Conservation (phyloP, 2,329 filamentous ascomycete species). For the Decorospora gaudefroyi region DNA sequence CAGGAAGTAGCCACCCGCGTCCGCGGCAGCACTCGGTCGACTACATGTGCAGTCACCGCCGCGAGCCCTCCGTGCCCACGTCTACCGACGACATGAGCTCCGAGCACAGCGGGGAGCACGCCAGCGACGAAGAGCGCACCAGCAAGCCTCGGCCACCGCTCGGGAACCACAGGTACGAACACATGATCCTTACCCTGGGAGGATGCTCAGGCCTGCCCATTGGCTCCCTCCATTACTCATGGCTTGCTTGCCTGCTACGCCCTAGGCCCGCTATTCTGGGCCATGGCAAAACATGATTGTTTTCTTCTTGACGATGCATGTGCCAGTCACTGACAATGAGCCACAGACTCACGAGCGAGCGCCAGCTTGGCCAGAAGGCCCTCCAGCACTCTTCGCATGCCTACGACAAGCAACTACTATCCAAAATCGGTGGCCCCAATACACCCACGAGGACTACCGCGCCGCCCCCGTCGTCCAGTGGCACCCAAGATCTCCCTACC, state of each 20-base stretch:
- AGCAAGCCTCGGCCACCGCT: conserved; percentile 43
- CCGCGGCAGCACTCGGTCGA: conserved; percentile 36
- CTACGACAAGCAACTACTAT: conserved; percentile 66
- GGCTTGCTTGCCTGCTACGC: background rate
- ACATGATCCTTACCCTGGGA: background rate
- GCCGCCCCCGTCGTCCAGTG: conserved; percentile 37
- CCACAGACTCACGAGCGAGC: conserved; percentile 62
- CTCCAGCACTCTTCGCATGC: conserved; percentile 64
- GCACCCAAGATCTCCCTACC: conserved; percentile 42
- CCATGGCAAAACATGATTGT: background rate
- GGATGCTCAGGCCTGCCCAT: background rate
- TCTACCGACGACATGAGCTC: conserved; percentile 47
- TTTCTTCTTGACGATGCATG: background rate
- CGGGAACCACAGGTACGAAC: conserved; percentile 51
- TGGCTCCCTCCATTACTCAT: conserved; percentile 1
- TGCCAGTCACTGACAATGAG: conserved; percentile 21
- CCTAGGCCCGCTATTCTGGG: too few species aligned
- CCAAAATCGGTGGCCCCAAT: conserved; percentile 64
- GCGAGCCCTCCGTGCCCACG: conserved; percentile 49
- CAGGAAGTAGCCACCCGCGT: conserved; percentile 24
- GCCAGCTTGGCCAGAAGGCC: conserved; percentile 61
- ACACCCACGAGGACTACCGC: conserved; percentile 56
- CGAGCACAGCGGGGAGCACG: conserved; percentile 36
- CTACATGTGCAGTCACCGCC: conserved; percentile 38
- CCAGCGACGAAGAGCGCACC: conserved; percentile 47